Conservation (phyloP, 75 land plant genomes). For the Pinus tabuliformis region DNA sequence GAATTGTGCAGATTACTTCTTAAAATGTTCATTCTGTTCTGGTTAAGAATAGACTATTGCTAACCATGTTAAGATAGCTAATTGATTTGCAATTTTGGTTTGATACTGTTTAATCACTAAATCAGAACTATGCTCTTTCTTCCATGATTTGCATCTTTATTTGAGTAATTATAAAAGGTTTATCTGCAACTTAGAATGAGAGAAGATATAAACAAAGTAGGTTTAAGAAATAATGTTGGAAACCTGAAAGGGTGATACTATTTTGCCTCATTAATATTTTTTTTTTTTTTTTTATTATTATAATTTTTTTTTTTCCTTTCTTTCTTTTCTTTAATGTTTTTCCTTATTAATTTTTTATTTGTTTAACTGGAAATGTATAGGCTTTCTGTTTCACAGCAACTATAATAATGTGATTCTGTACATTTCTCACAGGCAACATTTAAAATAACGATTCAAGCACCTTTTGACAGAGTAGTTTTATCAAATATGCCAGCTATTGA, state of each 20-base stretch:
- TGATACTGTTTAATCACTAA: neutral
- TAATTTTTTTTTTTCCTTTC: too few relatives aligned
- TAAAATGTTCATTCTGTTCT: neutral
- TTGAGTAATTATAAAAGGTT: neutral
- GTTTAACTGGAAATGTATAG: neutral
- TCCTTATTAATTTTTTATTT: too few relatives aligned
- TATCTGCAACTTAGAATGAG: neutral
- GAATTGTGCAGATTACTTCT: neutral
- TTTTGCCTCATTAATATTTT: neutral
- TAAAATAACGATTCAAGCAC: conserved; percentile 80
- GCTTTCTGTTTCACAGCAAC: neutral
- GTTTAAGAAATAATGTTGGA: neutral
- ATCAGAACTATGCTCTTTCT: neutral
- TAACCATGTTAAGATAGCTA: neutral
- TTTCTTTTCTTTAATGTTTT: too few relatives aligned
- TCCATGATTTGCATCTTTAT: neutral
- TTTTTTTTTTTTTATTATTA: too few relatives aligned
- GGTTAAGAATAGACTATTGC: neutral
- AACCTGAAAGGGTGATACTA: too few relatives aligned
- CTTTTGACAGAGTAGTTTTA: conserved; percentile 73
- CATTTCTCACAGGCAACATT: conserved; percentile 70
- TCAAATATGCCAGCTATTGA: conserved; percentile 91
- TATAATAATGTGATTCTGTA: neutral
- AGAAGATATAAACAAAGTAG: neutral
- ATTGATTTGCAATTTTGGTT: neutral